A percentile compares a stretch with the other conserved stretches of the same genome.
These are phyloP conservation scores for Picocystis sp. DNA, from an alignment of 163 green algal genomes.

Conservation along the genomic window DNA sequence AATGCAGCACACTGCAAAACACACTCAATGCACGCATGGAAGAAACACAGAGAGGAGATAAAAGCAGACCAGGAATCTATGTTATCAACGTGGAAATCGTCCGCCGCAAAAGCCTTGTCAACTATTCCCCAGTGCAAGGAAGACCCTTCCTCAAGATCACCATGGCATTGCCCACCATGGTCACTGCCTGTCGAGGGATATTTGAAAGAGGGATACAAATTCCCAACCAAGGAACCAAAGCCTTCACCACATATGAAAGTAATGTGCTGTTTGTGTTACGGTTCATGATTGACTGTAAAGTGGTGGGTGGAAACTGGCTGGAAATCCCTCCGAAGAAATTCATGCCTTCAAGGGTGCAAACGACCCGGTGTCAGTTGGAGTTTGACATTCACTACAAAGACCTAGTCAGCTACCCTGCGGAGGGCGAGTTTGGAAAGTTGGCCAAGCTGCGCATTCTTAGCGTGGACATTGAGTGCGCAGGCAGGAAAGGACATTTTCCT, in stretches of 20 bases:
- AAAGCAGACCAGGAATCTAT: neutral
- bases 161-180: conserved; percentile 56
- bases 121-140: neutral
- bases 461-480: conserved; percentile 94
- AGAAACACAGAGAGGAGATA: conserved; percentile 1
- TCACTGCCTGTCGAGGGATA: conserved; percentile 41
- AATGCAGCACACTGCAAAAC: conserved; percentile 39
- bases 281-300: conserved; percentile 90
- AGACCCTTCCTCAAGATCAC: conserved; percentile 66
- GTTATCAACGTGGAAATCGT: neutral
- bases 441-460: conserved; percentile 83
- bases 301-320: conserved; percentile 68
- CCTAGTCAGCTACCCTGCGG: conserved; percentile 15
- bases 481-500: conserved; percentile 87
- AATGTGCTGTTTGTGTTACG: conserved; percentile 89
- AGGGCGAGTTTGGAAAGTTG: conserved; percentile 43
- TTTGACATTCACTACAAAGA: conserved; percentile 46
- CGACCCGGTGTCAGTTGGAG: conserved; percentile 76
- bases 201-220: conserved; percentile 39
- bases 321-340: conserved; percentile 55
- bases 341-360: conserved; percentile 21
- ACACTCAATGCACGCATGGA: conserved; percentile 37
- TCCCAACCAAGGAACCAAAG: conserved; percentile 7
- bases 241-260: conserved; percentile 69
- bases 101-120: neutral